Conservation (phyloP, 495 filamentous ascomycete species). For the Penicillium coprophilum region DNA sequence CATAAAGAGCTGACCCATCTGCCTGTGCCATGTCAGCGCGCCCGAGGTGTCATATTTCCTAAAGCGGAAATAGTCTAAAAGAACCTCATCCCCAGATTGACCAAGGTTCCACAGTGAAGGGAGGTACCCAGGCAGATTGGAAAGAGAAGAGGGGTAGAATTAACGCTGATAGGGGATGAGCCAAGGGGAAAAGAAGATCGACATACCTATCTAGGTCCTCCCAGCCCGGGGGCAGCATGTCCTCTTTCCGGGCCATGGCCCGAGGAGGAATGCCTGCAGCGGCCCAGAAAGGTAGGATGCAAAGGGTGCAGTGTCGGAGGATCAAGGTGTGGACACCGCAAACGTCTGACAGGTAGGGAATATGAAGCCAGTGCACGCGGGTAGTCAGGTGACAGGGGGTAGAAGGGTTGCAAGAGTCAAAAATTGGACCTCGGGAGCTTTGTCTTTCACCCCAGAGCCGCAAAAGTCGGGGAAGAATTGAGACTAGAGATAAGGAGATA, state of each 20-base stretch:
- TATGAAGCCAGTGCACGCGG: conserved; percentile 5
- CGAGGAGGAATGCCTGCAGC: conserved; percentile 41
- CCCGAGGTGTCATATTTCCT: conserved; percentile 13
- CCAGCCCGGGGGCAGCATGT: conserved; percentile 50
- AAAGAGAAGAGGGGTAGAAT: not conserved
- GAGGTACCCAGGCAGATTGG: conserved; percentile 2
- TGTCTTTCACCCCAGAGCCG: conserved; percentile 22
- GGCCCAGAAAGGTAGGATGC: conserved; percentile 13
- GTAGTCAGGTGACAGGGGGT: conserved; percentile 30
- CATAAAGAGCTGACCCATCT: conserved; percentile 88
- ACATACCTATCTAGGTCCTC: conserved; percentile 51
- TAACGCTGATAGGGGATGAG: not conserved
- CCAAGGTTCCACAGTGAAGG: conserved; percentile 24
- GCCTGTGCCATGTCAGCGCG: conserved; percentile 37
- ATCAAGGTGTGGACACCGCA: conserved; percentile 14
- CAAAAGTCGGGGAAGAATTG: conserved; percentile 22
- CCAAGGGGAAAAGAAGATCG: conserved; percentile 21
- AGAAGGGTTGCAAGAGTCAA: conserved; percentile 2
- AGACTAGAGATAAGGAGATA: conserved; percentile 12
- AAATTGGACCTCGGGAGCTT: conserved; percentile 4
- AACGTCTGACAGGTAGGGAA: conserved; percentile 11
- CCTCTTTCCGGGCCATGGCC: conserved; percentile 54
- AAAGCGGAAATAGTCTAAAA: conserved; percentile 22
- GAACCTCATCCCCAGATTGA: not conserved
- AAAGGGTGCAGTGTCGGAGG: conserved; percentile 8